These are phyloP conservation scores for Toxoplasma gondii DNA, from an alignment of 169 alveolate genomes.

Conservation along the genomic window DNA sequence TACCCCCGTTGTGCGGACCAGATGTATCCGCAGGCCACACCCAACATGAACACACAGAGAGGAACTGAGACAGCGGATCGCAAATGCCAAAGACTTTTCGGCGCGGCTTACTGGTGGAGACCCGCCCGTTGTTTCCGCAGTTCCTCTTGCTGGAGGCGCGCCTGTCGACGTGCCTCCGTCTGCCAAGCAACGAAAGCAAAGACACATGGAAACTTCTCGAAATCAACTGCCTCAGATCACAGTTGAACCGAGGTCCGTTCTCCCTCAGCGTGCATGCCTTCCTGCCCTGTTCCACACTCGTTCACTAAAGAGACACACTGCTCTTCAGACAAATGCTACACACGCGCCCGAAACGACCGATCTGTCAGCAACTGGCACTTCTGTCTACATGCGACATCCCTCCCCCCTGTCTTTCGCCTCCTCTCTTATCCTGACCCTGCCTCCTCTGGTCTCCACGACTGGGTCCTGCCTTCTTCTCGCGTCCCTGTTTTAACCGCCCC, in stretches of 20 bases:
- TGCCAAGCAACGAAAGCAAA: neutral
- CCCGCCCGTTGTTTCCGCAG: conserved; percentile 41
- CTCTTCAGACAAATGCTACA: neutral
- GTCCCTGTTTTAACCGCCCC: too few species aligned
- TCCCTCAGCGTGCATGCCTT: neutral
- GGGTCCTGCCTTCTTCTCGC: too few species aligned
- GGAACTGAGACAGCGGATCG: too few species aligned
- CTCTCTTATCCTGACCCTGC: too few species aligned
- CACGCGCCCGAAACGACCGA: neutral
- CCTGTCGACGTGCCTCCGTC: conserved; percentile 25
- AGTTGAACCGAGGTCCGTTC: too few species aligned
- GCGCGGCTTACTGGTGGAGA: conserved; percentile 2
- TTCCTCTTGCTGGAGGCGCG: conserved; percentile 25
- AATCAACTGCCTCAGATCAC: too few species aligned
- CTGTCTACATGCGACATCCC: too few species aligned
- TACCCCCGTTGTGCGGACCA: too few species aligned
- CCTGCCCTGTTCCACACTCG: neutral
- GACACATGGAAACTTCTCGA: too few species aligned
- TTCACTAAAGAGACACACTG: neutral
- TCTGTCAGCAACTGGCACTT: too few species aligned
- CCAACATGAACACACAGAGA: neutral
- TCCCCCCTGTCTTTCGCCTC: too few species aligned
- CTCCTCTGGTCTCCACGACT: too few species aligned
- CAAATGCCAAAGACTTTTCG: neutral
- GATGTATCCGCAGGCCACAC: neutral